Evolutionary conservation across 2,329 filamentous ascomycete genomes (phyloP).

Genomic region (Cyphellophora europaea): DNA sequence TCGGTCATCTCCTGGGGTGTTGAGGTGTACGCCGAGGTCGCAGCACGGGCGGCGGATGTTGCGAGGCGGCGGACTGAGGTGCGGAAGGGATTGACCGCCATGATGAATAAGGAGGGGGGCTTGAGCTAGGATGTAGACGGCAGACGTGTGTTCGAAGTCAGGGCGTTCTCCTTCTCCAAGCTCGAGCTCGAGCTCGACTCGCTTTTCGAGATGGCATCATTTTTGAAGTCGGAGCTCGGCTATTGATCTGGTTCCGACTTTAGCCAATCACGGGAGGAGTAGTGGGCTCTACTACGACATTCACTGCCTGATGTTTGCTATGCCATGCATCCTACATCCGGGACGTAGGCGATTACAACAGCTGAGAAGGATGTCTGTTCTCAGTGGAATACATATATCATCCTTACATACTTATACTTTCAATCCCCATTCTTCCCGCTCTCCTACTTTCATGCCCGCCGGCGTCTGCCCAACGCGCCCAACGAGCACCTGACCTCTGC

Average conservation of each 20-base stretch:
- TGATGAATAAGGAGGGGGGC: too few relatives aligned
- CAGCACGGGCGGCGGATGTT: not conserved
- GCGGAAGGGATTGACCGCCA: not conserved
- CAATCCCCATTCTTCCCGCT: slow-evolving; percentile 8
- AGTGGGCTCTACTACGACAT: too few relatives aligned
- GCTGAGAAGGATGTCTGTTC: not conserved
- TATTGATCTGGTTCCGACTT: too few relatives aligned
- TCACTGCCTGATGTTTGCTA: too few relatives aligned
- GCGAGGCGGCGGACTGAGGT: not conserved
- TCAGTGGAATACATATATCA: not conserved
- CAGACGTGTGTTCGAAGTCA: too few relatives aligned
- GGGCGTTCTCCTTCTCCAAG: too few relatives aligned
- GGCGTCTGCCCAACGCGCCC: slow-evolving; percentile 8
- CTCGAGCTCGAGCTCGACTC: too few relatives aligned
- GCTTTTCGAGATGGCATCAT: too few relatives aligned
- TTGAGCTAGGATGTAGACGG: too few relatives aligned
- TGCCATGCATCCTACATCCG: too few relatives aligned
- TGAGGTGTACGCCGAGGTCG: not conserved
- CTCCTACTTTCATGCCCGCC: slow-evolving; percentile 10
- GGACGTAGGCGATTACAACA: not conserved
- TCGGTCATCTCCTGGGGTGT: slow-evolving; percentile 39
- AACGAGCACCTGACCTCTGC: slow-evolving; percentile 20
- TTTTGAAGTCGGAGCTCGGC: too few relatives aligned
- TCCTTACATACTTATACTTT: not conserved
- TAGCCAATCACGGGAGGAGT: too few relatives aligned